Evolutionary conservation across 140 eudicot genomes (phyloP), one percentile per base, ranked within the genome.

Genomic region (Flaveria floridana): DNA sequence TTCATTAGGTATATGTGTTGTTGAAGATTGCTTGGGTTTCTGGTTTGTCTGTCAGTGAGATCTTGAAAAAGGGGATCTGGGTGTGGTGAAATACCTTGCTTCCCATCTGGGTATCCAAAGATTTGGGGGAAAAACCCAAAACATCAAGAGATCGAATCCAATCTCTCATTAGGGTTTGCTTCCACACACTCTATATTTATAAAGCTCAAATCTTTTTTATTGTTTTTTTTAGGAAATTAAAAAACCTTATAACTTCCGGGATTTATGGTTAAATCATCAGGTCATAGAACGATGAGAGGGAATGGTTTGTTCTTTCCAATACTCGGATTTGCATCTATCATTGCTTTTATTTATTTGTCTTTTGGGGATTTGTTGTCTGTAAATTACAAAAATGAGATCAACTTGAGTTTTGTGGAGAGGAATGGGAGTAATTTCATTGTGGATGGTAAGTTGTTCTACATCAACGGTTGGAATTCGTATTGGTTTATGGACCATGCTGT

Each of bases 401-500:
- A 34, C 7, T 57, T 87, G 81, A 92, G 90, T 71, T 92, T 92
- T 84, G 97, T 92, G 75, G 91, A 77, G 77, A 92, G 95, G 15
- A 92, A 92, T 84, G 97, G 95, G 76, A 89, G 81, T 76, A 91
- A 89, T 80, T 89, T 92, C 72, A n/a, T 84, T n/a, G 84, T 92
- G 15, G 97, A 92, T 84, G 96, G 88, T 57, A 73, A 65, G 68
- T 56, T 85, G 61, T 92, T 89, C 41, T 94, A 94, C 64, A 53
- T 90, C 39, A 90, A 94, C 72, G 99, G 99, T 3, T 94, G 99
- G 99, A 94, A 94, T 70, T 94, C 99, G 30, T 94, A 90, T 62
- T 94, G 99, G 99, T 81, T 94, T 72, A 90, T 90, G 97, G 96
- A 90, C 81, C 89, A 86, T 67, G 92, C 96, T 75, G 97, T 85